Evolutionary conservation across 306 rosid species (phyloP).

Genomic region (Medicago lupulina): DNA sequence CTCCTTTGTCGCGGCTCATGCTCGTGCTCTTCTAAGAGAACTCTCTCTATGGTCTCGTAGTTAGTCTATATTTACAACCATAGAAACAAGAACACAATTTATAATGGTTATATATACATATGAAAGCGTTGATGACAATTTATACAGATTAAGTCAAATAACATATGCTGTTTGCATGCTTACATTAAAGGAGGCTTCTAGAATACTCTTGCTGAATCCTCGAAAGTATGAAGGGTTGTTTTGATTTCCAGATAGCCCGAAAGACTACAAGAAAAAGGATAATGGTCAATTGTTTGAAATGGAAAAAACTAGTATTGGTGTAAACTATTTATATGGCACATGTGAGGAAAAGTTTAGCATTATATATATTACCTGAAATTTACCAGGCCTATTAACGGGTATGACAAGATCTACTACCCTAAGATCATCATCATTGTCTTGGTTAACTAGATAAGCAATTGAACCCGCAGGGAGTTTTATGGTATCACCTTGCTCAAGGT

Average conservation of each 20-base stretch:
- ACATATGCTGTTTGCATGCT: neutral
- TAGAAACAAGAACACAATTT: neutral
- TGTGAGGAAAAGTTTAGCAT: neutral
- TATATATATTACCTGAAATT: slow-evolving; percentile 1
- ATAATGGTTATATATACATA: neutral
- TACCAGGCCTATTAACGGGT: slow-evolving; percentile 26
- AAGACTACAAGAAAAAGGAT: neutral
- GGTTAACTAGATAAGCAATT: slow-evolving; percentile 6
- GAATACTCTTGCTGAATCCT: slow-evolving; percentile 38
- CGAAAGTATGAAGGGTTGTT: slow-evolving; percentile 34
- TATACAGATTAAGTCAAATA: neutral
- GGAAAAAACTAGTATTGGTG: neutral
- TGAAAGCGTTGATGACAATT: neutral
- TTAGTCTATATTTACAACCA: slow-evolving; percentile 18
- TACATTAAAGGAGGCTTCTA: slow-evolving; percentile 47
- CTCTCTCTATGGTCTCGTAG: slow-evolving; percentile 35
- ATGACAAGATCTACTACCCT: slow-evolving; percentile 21
- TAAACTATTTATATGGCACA: too few species aligned
- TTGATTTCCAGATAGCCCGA: slow-evolving; percentile 6
- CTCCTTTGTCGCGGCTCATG: neutral
- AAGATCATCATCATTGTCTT: slow-evolving; percentile 26
- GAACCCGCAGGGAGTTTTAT: slow-evolving; percentile 34
- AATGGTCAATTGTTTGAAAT: neutral
- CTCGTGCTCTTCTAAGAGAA: slow-evolving; percentile 13
- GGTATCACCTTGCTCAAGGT: slow-evolving; percentile 39